These are phyloP conservation scores for Cladophialophora chaetospira DNA, from an alignment of 2,329 filamentous ascomycete species.

Conservation along the genomic window DNA sequence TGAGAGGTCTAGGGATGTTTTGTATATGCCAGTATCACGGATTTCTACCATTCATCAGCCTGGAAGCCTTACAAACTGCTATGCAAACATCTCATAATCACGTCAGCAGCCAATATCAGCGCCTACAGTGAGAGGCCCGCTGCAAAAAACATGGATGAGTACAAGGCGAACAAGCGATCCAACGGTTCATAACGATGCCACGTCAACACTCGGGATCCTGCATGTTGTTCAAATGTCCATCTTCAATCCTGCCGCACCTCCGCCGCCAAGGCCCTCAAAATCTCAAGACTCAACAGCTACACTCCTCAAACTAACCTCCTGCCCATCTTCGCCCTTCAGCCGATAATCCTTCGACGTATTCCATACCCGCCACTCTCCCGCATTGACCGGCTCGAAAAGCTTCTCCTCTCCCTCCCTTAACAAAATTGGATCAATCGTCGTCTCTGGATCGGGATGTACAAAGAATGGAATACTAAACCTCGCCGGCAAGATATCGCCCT, in stretches of 20 bases:
- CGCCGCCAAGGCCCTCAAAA: background rate
- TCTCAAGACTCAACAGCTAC: conserved; percentile 4
- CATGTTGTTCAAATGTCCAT: no score
- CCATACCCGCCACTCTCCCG: conserved; percentile 26
- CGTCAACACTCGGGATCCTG: background rate
- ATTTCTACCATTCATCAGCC: no score
- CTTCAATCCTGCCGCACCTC: no score
- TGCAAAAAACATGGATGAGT: no score
- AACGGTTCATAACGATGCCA: no score
- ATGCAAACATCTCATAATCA: no score
- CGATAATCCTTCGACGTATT: conserved; percentile 19
- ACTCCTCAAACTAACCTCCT: conserved; percentile 8
- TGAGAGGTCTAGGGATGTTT: no score
- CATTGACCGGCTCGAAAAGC: conserved; percentile 24
- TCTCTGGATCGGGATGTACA: conserved; percentile 35
- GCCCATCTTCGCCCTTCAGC: conserved; percentile 8
- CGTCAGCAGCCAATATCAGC: no score
- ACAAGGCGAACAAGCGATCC: no score
- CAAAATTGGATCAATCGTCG: conserved; percentile 22
- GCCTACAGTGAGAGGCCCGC: no score
- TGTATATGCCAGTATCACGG: no score
- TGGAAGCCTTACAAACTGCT: no score
- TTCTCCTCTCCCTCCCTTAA: conserved; percentile 21
- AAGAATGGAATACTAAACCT: conserved; percentile 39
- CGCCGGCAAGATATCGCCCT: conserved; percentile 24